Evolutionary conservation across 176 grass and related monocot genomes (phyloP).

Genomic region (Triticum dicoccoides): DNA sequence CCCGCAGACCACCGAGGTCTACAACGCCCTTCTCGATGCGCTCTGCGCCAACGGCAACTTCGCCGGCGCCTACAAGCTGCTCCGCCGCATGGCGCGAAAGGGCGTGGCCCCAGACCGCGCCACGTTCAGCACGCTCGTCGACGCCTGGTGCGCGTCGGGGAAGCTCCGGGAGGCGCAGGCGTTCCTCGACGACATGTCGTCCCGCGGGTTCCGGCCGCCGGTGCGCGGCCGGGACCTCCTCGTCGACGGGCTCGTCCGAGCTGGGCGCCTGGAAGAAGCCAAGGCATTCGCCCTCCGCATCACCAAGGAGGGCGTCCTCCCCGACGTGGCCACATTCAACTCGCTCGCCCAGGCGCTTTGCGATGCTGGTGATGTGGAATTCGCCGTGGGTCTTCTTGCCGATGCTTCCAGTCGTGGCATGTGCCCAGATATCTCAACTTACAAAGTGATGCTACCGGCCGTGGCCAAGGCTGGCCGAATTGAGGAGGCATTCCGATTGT

Average conservation of each 20-base stretch:
- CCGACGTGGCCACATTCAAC: conserved; percentile 87
- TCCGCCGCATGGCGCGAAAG: conserved; percentile 88
- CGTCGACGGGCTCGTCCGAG: conserved; percentile 78
- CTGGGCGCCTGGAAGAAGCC: conserved; percentile 75
- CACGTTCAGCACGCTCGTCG: conserved; percentile 87
- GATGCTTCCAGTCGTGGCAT: conserved; percentile 67
- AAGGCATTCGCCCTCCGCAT: conserved; percentile 85
- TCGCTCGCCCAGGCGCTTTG: conserved; percentile 82
- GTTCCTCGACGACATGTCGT: conserved; percentile 90
- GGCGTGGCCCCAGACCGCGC: conserved; percentile 60
- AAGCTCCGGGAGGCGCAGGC: conserved; percentile 87
- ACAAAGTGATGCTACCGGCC: conserved; percentile 85
- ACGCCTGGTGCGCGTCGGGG: conserved; percentile 87
- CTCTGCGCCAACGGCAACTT: conserved; percentile 79
- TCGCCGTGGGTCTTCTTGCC: conserved; percentile 56
- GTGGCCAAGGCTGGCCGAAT: conserved; percentile 81
- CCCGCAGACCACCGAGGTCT: conserved; percentile 73
- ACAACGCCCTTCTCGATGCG: conserved; percentile 87
- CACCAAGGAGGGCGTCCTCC: conserved; percentile 92
- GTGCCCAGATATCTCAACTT: conserved; percentile 90
- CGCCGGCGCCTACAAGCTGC: conserved; percentile 75
- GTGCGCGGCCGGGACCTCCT: conserved; percentile 80
- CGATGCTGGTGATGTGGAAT: conserved; percentile 57
- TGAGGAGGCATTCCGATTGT: conserved; percentile 74
- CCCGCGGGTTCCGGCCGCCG: conserved; percentile 70